Base-by-base conservation (phyloP, 257 asterid species). In the Nicotiana otophora region DNA sequence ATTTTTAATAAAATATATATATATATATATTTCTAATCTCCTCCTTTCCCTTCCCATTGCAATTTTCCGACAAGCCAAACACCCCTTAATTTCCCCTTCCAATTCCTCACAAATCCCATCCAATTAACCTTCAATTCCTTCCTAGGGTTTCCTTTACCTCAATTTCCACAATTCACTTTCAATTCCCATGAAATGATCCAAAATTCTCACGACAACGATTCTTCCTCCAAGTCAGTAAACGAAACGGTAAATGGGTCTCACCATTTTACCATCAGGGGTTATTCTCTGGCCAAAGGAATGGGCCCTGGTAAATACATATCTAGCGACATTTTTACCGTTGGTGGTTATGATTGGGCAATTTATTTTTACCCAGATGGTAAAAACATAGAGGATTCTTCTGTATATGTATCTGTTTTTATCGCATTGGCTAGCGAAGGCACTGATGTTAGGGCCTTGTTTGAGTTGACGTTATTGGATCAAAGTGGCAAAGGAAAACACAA, bases 171-270 rank as follows among this genome's bases (percentile, higher is more conserved):
- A 42, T 42, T 42, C 51, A 42, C 11, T 42, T 39, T 42, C 51
- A 72, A 48, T 48, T 74, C 39, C 36, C 4, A 74, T 48, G 62
- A 74, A 51, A 74, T 74, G 80, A 74, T 14, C 15, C 80, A 48
- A 74, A 74, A 23, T 4, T 26, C 62, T 1, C 16, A 1, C 57
- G 57, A 69, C 78, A 42, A 7, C 16, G 89, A 87, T 48, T 88
- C 96, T 9, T 88, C 90, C 82, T 94, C 98, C 31, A 90, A 89
- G 72, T 94, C 98, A 36, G 69, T 94, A 28, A 90, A 89, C 92
- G 97, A 94, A 85, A 94, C 98, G 65, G 92, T 94, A 78, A 91
- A 94, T 90, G 98, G 97, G 82, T 90, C 97, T 46, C 98, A 94
- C 90, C 86, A 88, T 65, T 92, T 94, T 90, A 92, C 95, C 85